These are phyloP conservation scores for Capillidium rhysosporum DNA, from an alignment of 371 early-diverging fungal species.

Conservation along the genomic window DNA sequence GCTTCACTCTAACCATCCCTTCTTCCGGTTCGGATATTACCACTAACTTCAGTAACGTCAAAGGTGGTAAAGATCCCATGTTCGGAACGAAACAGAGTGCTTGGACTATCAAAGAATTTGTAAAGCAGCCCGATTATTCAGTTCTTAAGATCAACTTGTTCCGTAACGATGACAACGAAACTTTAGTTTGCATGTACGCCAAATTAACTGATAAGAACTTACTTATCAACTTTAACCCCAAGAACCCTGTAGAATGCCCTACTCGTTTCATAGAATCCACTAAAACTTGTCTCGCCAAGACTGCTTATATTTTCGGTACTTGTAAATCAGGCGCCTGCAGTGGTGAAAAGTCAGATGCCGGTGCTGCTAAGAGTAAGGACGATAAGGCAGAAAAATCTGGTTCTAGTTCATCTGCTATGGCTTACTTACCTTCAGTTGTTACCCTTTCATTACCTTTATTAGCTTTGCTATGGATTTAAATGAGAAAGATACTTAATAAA, in stretches of 20 bases:
- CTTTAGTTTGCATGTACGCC: neutral
- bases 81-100: neutral
- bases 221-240: slow-evolving; percentile 1
- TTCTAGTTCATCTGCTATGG: no score
- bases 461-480: no score
- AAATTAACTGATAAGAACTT: neutral
- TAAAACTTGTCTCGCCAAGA: neutral
- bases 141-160: neutral
- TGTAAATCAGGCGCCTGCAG: neutral
- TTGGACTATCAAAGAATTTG: neutral
- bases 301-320: neutral
- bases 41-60: neutral
- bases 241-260: neutral
- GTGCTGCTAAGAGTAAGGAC: neutral
- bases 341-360: neutral
- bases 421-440: no score
- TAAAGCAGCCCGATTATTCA: neutral
- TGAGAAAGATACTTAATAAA: no score
- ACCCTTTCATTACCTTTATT: no score
- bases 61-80: neutral
- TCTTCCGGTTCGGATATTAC: neutral
- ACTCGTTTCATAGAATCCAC: neutral
- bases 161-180: neutral
- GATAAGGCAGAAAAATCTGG: no score
- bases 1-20: neutral